Percentiles rank a stretch among this genome's conserved stretches.
These are phyloP conservation scores for Golubevia sp. DNA, from an alignment of 1,284 basidiomycete genomes.

Conservation along the genomic window DNA sequence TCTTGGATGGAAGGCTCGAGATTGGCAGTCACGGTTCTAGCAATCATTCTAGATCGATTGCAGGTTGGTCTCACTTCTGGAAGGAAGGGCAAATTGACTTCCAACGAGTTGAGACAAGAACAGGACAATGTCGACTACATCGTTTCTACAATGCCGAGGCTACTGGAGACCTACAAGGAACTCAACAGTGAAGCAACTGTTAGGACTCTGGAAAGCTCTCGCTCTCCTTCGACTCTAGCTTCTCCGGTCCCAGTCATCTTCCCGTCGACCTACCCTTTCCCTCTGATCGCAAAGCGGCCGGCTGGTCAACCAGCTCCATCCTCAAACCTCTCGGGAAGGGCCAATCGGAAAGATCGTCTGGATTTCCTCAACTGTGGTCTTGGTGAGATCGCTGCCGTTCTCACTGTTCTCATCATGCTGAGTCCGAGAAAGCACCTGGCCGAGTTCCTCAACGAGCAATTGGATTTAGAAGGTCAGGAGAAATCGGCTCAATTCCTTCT, in stretches of 20 bases:
- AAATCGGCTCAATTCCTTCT: constrained; percentile 72
- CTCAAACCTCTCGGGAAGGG: constrained; percentile 20
- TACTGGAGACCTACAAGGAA: constrained; percentile 86
- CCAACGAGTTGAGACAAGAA: constrained; percentile 67
- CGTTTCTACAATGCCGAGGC: constrained; percentile 79
- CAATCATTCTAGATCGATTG: constrained; percentile 87
- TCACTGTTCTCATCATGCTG: constrained; percentile 80
- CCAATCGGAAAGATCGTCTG: constrained; percentile 19
- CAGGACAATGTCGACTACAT: constrained; percentile 92
- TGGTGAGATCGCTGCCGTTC: constrained; percentile 83
- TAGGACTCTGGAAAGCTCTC: too few species aligned
- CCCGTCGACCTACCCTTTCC: constrained; percentile 90
- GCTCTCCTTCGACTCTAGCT: constrained; percentile 67
- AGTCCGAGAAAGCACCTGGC: constrained; percentile 78
- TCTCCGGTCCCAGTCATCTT: constrained; percentile 79
- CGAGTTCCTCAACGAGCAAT: constrained; percentile 69
- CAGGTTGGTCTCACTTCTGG: constrained; percentile 70
- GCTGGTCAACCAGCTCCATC: constrained; percentile 54
- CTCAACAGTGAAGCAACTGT: too few species aligned
- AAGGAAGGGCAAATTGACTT: constrained; percentile 8
- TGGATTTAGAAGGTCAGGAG: constrained; percentile 42
- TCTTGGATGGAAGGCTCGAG: constrained; percentile 88
- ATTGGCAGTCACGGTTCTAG: constrained; percentile 67
- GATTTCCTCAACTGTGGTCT: constrained; percentile 74
- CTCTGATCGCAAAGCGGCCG: constrained; percentile 74